Evolutionary conservation across 2,329 filamentous ascomycete genomes (phyloP), one percentile per base, ranked within the genome.

Genomic region (Penicillium sp.): DNA sequence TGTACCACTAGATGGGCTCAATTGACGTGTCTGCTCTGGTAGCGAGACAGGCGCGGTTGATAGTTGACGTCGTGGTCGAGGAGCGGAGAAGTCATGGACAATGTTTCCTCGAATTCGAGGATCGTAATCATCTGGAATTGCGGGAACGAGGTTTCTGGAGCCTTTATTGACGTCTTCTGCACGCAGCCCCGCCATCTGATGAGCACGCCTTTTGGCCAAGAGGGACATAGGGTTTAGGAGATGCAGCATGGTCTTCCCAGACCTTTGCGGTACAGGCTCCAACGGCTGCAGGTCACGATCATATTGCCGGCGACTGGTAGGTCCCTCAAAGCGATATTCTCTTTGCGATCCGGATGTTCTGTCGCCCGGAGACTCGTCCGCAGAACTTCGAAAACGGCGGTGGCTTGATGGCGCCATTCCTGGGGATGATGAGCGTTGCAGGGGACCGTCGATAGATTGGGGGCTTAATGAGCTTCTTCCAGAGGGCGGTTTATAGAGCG

Each of bases 31-130:
- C n/a, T 57, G 63, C 44, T 69, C 66, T 15, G 58, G 65, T 17
- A 57, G 47, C 38, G 65, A 60, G n/a, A 65, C 65, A 13, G 67
- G 65, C 9, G 69, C 65, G 11, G 67, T 64, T 8, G 73, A 75
- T 13, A 76, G 59, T 64, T 77, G 75, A 8, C 75, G 72, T 58
- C 82, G 81, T 47, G 81, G 76, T 56, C 86, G 79, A 6, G 87
- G 87, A 4, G 84, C 85, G 53, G 86, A 88, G 71, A 89, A 90
- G 68, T 90, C 87, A 75, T 90, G 87, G 1, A 89, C 81, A 23
- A 86, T 83, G 53, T 84, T 87, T 19, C 87, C 87, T 56, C 85
- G 82, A 62, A 89, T 89, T 57, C 86, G 81, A 13, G 86, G 86
- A 67, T 88, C 86, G 69, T 87, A 88, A 67, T 88, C 84, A 61